A percentile compares a stretch with the other conserved stretches of the same genome.
Evolutionary conservation across 2,329 filamentous ascomycete species (phyloP).

Genomic region (Cercospora berteroae): DNA sequence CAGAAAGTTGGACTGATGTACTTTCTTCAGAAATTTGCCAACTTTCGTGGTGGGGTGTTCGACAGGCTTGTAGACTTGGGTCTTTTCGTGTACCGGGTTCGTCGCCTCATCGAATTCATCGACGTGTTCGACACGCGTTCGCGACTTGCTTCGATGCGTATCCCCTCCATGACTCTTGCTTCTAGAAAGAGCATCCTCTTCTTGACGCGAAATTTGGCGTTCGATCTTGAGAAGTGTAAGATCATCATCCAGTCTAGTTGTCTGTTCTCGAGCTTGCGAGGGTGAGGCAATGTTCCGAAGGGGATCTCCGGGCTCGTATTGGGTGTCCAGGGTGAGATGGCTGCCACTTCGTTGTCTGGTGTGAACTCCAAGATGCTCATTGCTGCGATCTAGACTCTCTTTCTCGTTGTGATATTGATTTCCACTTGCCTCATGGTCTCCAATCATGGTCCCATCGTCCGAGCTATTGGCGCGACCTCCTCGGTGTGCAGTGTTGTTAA

Average conservation of each 20-base stretch:
- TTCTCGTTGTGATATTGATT: slow-evolving; percentile 8
- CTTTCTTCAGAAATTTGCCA: slow-evolving; percentile 62
- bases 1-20: slow-evolving; percentile 64
- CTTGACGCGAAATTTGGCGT: slow-evolving; percentile 53
- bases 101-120: slow-evolving; percentile 68
- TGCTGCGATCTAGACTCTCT: slow-evolving; percentile 9
- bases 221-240: slow-evolving; percentile 64
- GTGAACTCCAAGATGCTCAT: slow-evolving; percentile 17
- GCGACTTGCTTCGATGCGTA: slow-evolving; percentile 53
- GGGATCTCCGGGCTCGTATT: slow-evolving; percentile 36
- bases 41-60: slow-evolving; percentile 61
- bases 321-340: slow-evolving; percentile 47
- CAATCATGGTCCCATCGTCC: slow-evolving; percentile 39
- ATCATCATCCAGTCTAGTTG: slow-evolving; percentile 63
- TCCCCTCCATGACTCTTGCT: slow-evolving; percentile 43
- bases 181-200: slow-evolving; percentile 33
- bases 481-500: slow-evolving; percentile 28
- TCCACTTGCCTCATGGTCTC: slow-evolving; percentile 29
- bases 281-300: slow-evolving; percentile 46
- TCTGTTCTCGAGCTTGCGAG: slow-evolving; percentile 59
- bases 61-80: slow-evolving; percentile 63
- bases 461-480: slow-evolving; percentile 28
- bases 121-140: slow-evolving; percentile 53
- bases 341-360: slow-evolving; percentile 33
- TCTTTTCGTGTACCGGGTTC: slow-evolving; percentile 66